Evolutionary conservation across 2,329 filamentous ascomycete species (phyloP).

Genomic region (Zymoseptoria crescenta): DNA sequence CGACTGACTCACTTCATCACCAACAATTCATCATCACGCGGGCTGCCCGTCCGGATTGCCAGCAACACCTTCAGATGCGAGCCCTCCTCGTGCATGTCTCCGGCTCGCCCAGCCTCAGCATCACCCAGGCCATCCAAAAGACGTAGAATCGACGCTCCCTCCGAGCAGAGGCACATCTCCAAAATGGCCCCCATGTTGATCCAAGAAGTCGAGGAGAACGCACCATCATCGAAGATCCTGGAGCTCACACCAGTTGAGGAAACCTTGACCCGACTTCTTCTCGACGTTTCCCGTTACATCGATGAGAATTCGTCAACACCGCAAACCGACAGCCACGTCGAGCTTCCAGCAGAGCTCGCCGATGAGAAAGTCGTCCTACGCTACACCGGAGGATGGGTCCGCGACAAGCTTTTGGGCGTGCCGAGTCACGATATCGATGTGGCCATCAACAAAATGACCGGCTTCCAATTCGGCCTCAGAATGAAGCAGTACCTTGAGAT

Average conservation of each 20-base stretch:
- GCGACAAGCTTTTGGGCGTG: conserved; percentile 69
- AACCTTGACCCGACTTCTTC: conserved; percentile 64
- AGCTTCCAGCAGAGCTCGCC: conserved; percentile 39
- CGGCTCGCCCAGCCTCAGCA: conserved; percentile 18
- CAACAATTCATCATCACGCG: conserved; percentile 1
- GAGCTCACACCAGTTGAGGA: conserved; percentile 62
- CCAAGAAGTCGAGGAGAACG: conserved; percentile 26
- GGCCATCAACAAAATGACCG: conserved; percentile 79
- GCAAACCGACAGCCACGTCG: conserved; percentile 21
- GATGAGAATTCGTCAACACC: conserved; percentile 35
- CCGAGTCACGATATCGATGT: conserved; percentile 76
- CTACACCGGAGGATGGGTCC: conserved; percentile 82
- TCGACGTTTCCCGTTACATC: conserved; percentile 71
- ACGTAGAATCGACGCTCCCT: conserved; percentile 18
- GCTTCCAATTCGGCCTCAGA: conserved; percentile 62
- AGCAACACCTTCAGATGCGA: neutral
- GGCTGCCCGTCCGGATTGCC: neutral
- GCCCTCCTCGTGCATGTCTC: conserved; percentile 25
- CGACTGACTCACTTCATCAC: conserved; percentile 16
- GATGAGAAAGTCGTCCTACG: conserved; percentile 51
- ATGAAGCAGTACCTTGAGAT: conserved; percentile 61
- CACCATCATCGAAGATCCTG: conserved; percentile 28
- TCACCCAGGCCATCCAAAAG: conserved; percentile 25
- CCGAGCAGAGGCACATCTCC: conserved; percentile 3
- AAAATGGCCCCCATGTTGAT: conserved; percentile 26